A percentile compares a stretch with the other conserved stretches of the same genome.
phyloP scores from a whole-genome alignment of 495 filamentous ascomycete genomes.

The Rostrohypoxylon terebratum region DNA sequence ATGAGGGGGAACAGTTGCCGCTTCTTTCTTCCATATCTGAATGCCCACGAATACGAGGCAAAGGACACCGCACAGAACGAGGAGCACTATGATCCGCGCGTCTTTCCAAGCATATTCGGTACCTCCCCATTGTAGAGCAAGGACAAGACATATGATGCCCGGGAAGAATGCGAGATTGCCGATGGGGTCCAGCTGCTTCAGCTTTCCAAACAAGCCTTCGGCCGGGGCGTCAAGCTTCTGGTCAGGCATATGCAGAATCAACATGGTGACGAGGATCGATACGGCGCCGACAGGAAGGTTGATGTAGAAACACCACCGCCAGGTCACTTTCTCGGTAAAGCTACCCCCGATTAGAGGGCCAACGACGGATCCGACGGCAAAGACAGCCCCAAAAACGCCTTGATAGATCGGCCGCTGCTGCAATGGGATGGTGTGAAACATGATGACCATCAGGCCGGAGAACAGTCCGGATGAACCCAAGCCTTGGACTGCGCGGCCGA shows the following conservation, averaged over 20 bases:
- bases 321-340: slow-evolving; percentile 63
- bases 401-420: slow-evolving; percentile 61
- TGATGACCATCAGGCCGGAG: slow-evolving; percentile 57
- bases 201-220: slow-evolving; percentile 58
- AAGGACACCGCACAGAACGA: slow-evolving; percentile 72
- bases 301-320: slow-evolving; percentile 68
- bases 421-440: slow-evolving; percentile 58
- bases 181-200: slow-evolving; percentile 71
- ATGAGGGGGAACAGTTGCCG: slow-evolving; percentile 74
- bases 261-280: slow-evolving; percentile 38
- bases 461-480: slow-evolving; percentile 60
- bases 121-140: slow-evolving; percentile 88
- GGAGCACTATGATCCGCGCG: slow-evolving; percentile 73
- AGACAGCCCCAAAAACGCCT: slow-evolving; percentile 60
- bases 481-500: slow-evolving; percentile 70
- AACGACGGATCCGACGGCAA: slow-evolving; percentile 59
- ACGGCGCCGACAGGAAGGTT: slow-evolving; percentile 61
- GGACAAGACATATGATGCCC: slow-evolving; percentile 73
- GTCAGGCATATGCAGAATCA: slow-evolving; percentile 71
- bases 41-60: slow-evolving; percentile 66
- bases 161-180: slow-evolving; percentile 76
- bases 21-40: slow-evolving; percentile 71
- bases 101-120: slow-evolving; percentile 70
- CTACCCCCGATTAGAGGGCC: slow-evolving; percentile 64
- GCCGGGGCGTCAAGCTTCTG: slow-evolving; percentile 68